Conservation (phyloP, 805 yeast genomes). For the Ogataea neopini region DNA sequence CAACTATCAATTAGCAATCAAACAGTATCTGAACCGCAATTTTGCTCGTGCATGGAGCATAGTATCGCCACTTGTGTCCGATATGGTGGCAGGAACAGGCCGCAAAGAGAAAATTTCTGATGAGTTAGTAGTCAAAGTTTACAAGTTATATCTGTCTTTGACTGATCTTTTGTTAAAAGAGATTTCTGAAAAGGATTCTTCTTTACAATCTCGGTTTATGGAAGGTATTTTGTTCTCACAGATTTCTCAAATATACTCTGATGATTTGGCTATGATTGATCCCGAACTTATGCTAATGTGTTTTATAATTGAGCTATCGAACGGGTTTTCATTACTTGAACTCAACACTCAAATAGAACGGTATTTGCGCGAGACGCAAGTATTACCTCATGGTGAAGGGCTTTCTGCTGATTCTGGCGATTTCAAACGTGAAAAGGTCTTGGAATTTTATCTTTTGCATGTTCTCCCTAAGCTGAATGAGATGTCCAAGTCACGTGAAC, state of each 20-base stretch:
- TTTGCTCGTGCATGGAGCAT: conserved; percentile 32
- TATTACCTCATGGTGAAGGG: conserved; percentile 24
- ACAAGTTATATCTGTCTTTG: conserved; percentile 32
- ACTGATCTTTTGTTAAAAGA: conserved; percentile 32
- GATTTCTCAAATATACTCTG: conserved; percentile 15
- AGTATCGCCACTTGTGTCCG: conserved; percentile 23
- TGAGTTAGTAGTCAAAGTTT: conserved; percentile 22
- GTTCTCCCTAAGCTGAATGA: conserved; percentile 26
- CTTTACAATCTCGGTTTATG: conserved; percentile 19
- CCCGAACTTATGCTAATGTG: conserved; percentile 33
- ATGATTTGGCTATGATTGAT: conserved; percentile 19
- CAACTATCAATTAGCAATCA: conserved; percentile 42
- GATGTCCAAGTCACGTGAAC: conserved; percentile 17
- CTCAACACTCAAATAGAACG: conserved; percentile 28
- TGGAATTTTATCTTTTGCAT: conserved; percentile 30
- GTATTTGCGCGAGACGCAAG: conserved; percentile 18
- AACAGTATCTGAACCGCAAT: conserved; percentile 40
- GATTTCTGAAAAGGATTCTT: background rate
- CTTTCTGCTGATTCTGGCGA: conserved; percentile 8
- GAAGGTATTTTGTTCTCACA: conserved; percentile 28
- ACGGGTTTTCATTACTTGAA: conserved; percentile 23
- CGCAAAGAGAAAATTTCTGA: conserved; percentile 1
- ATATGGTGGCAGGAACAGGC: conserved; percentile 11
- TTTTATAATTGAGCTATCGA: conserved; percentile 33
- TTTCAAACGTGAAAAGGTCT: conserved; percentile 18